Base-by-base conservation (phyloP, 768 basidiomycete genomes). In the Hygrophorus pudorinus region DNA sequence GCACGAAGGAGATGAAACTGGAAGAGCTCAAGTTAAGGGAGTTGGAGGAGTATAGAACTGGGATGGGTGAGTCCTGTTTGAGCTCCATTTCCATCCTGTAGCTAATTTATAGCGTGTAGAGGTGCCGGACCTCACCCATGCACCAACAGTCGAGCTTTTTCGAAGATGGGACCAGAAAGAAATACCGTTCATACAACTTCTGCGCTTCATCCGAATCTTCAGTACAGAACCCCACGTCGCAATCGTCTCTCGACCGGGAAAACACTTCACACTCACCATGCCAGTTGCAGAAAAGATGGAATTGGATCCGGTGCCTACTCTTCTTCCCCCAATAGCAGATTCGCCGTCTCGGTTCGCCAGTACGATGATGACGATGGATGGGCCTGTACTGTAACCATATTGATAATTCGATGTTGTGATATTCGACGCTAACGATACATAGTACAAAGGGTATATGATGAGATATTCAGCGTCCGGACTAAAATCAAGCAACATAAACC, bases 81-180 rank as follows among this genome's bases (percentile, higher is more conserved):
- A 10, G n/a, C 27, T 40, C 42, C 38, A 41, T 34, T 34, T 46
- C 38, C 44, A 29, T 42, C 11, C 5, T 4, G 27, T 32, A n/a
- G n/a, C n/a, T 17, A n/a, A 38, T 41, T 29, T 47, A 45, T 29
- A 31, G 29, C 32, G 45, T 38, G 38, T 56, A 90, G 88, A 91
- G 65, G 70, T 90, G 28, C 73, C 78, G 5, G 88, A 91, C 60
- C 69, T 91, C 20, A 89, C 85, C 0, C 77, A 90, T 50, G 59
- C 65, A n/a, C 59, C 68, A 8, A 90, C 75, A 12, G 80, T 85
- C 31, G 71, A 72, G 21, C 65, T 89, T 3, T 86, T 88, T 58
- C 73, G 83, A 32, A 63, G 65, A 46, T 91, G 88, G 88, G 84
- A 89, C 53, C 79, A 84, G 51, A 77, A 74, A 47, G 84, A 87